Evolutionary conservation across 208 protist species (phyloP).

Genomic region (Trypanosoma lewisi): DNA sequence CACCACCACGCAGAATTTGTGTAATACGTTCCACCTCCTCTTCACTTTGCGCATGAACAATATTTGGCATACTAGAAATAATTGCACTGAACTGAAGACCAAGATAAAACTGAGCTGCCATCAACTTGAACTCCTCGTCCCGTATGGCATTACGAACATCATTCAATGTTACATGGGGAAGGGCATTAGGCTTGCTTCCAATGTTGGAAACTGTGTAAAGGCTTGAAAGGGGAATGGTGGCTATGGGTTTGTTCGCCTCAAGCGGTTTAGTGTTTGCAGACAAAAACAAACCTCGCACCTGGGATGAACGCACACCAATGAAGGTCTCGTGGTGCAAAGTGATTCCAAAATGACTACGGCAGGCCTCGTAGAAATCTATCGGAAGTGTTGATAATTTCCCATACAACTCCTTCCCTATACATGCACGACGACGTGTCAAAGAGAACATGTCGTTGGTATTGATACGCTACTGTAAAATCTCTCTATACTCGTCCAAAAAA

Average conservation of each 20-base stretch:
- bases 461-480: too few relatives aligned
- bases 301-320: slow-evolving; percentile 81
- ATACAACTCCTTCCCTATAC: slow-evolving; percentile 75
- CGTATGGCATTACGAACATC: slow-evolving; percentile 60
- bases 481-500: too few relatives aligned
- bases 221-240: slow-evolving; percentile 68
- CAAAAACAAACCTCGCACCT: slow-evolving; percentile 82
- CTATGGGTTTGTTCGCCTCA: slow-evolving; percentile 71
- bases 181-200: slow-evolving; percentile 52
- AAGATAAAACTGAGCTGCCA: slow-evolving; percentile 85
- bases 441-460: slow-evolving; percentile 30
- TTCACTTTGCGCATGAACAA: slow-evolving; percentile 32
- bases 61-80: slow-evolving; percentile 60
- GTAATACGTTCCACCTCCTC: slow-evolving; percentile 44
- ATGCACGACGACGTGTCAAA: slow-evolving; percentile 23
- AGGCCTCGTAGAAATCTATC: slow-evolving; percentile 68
- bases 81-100: slow-evolving; percentile 83
- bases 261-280: slow-evolving; percentile 30
- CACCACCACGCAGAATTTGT: slow-evolving; percentile 44
- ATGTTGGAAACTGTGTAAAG: slow-evolving; percentile 79
- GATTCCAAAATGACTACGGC: slow-evolving; percentile 56
- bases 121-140: slow-evolving; percentile 75
- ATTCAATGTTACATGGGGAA: slow-evolving; percentile 51
- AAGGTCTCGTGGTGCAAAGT: slow-evolving; percentile 70
- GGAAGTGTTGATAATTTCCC: slow-evolving; percentile 64